phyloP scores from a whole-genome alignment of 2,329 filamentous ascomycete species.

The Davidsoniella eucalypti region DNA sequence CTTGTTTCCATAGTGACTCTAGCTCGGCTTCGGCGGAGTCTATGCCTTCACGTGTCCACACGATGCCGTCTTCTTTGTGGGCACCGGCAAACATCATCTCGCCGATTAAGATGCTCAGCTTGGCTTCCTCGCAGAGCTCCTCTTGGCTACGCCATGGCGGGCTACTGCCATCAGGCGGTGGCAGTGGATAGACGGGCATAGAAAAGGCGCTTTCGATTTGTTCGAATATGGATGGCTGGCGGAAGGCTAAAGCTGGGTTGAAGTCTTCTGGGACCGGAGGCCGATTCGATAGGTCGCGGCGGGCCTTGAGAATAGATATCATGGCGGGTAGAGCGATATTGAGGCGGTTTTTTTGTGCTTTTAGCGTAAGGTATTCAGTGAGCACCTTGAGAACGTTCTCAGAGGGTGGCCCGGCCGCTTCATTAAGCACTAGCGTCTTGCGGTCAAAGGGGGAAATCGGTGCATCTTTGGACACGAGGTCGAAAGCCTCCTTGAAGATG shows the following conservation, averaged over 20 bases:
- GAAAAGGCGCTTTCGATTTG: constrained; percentile 9
- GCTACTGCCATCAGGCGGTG: constrained; percentile 52
- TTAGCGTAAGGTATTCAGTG: constrained; percentile 64
- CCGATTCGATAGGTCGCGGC: constrained; percentile 39
- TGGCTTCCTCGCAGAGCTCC: constrained; percentile 70
- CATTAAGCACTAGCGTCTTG: constrained; percentile 46
- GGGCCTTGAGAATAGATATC: constrained; percentile 65
- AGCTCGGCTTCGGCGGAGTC: constrained; percentile 59
- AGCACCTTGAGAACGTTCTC: constrained; percentile 59
- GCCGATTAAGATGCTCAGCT: constrained; percentile 75
- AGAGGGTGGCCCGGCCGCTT: constrained; percentile 41
- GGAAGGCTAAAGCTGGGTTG: constrained; percentile 2
- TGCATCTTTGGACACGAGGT: constrained; percentile 46
- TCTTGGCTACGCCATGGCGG: constrained; percentile 46
- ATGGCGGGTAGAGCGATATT: constrained; percentile 64
- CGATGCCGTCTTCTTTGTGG: constrained; percentile 51
- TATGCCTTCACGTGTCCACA: constrained; percentile 81
- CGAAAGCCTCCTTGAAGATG: constrained; percentile 60
- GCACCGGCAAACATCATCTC: constrained; percentile 68
- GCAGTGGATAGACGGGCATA: constrained; percentile 50
- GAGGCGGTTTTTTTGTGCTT: constrained; percentile 52
- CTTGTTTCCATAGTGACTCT: constrained; percentile 20
- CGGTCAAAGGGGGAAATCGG: constrained; percentile 32
- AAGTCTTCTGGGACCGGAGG: constrained; percentile 16
- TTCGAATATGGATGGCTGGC: constrained; percentile 9